A percentile compares a stretch with the other conserved stretches of the same genome.
Evolutionary conservation across 2,329 filamentous ascomycete genomes (phyloP).

Genomic region (Apiospora rasikravindrae): DNA sequence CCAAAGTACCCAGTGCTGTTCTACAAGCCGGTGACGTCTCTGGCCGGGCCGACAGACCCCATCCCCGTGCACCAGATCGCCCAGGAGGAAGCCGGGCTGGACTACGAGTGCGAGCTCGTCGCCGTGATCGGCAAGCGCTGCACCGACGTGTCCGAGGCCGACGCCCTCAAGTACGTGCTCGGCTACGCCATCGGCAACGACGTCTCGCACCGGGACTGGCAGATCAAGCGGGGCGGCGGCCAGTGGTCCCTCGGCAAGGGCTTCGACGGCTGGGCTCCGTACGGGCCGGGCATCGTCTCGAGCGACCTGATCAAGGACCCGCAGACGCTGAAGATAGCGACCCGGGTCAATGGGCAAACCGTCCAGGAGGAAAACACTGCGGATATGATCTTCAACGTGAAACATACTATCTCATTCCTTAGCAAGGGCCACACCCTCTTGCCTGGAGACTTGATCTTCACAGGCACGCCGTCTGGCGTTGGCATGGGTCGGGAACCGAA

Average conservation of each 20-base stretch:
- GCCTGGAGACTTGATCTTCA: slow-evolving; percentile 70
- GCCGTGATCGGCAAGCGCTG: slow-evolving; percentile 73
- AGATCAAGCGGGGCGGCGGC: slow-evolving; percentile 68
- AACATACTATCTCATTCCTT: slow-evolving; percentile 63
- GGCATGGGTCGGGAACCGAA: slow-evolving; percentile 71
- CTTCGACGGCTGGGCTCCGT: slow-evolving; percentile 78
- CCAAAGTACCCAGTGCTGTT: slow-evolving; percentile 77
- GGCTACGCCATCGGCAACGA: slow-evolving; percentile 81
- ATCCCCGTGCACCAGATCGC: slow-evolving; percentile 70
- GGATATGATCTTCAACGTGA: slow-evolving; percentile 69
- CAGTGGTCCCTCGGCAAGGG: slow-evolving; percentile 77
- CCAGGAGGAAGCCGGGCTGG: slow-evolving; percentile 68
- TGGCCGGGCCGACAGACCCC: slow-evolving; percentile 67
- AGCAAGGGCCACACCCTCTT: slow-evolving; percentile 67
- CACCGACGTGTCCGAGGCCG: slow-evolving; percentile 65
- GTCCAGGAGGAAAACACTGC: slow-evolving; percentile 63
- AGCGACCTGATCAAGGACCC: slow-evolving; percentile 60
- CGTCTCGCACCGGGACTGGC: slow-evolving; percentile 81
- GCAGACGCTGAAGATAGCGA: slow-evolving; percentile 60
- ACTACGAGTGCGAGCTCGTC: slow-evolving; percentile 83
- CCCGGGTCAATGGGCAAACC: slow-evolving; percentile 62
- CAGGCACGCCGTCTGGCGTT: slow-evolving; percentile 72
- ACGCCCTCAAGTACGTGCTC: slow-evolving; percentile 73
- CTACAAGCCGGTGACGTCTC: slow-evolving; percentile 71
- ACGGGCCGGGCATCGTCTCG: slow-evolving; percentile 73